Evolutionary conservation across 257 asterid genomes (phyloP), one percentile per base, ranked within the genome.

Genomic region (Dorcoceras hygrometricum): DNA sequence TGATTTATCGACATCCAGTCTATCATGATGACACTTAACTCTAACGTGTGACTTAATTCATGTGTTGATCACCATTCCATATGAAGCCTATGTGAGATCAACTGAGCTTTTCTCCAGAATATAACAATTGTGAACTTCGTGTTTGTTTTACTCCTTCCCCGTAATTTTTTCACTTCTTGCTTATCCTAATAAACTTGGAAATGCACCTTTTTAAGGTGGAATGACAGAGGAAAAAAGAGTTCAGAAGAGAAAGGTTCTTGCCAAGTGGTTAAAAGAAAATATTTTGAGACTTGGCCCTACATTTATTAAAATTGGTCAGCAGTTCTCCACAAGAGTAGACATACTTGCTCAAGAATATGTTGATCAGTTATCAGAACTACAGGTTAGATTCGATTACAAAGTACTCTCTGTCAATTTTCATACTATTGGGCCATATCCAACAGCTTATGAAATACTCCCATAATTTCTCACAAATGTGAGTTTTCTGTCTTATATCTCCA

Each of bases 261-360:
- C 99, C 20, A 90, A 83, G 80, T 94, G 99, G 99, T 84, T 94
- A 58, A 94, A 94, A 74, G 99, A 94, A 80, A 90, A 65, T 66
- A 88, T 94, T 36, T 78, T 94, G 88, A 90, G 95, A 82, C 80
- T 94, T 59, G 99, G 99, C 60, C 99, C 99, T 27, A 94, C 99
- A 16, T 94, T 94, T 74, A 94, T 94, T 76, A 94, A 94, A 80
- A 89, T 94, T 59, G 99, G 99, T 46, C 99, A 94, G 83, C 99
- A 90, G 70, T 94, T 94, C 81, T 94, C 99, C 63, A 90, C 99
- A 62, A 83, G 99, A 71, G 97, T 90, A 62, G 99, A 94, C 73
- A 94, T 94, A 85, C 99, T 94, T 75, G 90, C 99, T 73, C 99
- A 94, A 75, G 99, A 90, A 77, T 94, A 90, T 20, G 95, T 94